Evolutionary conservation across 2,329 filamentous ascomycete species (phyloP).

Genomic region (Tolypocladium ovalisporum): DNA sequence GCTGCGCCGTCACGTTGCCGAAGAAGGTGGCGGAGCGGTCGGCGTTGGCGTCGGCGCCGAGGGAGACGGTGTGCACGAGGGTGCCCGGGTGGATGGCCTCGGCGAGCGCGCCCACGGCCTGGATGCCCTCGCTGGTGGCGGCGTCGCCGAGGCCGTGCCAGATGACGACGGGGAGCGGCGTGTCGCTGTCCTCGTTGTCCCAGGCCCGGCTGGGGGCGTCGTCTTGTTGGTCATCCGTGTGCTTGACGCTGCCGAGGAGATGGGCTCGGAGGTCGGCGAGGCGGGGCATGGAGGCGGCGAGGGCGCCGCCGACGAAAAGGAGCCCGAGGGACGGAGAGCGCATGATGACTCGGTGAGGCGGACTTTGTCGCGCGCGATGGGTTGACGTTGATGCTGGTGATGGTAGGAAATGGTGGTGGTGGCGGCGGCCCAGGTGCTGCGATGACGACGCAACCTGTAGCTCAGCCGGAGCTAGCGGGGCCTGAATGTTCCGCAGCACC

Average conservation of each 20-base stretch:
- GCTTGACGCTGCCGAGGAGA: no score
- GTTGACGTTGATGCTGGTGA: not conserved
- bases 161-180: slow-evolving; percentile 80
- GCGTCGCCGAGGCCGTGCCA: slow-evolving; percentile 81
- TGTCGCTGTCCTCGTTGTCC: slow-evolving; percentile 35
- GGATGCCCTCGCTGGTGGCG: slow-evolving; percentile 66
- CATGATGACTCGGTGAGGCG: not conserved
- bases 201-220: not conserved
- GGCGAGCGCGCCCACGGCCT: slow-evolving; percentile 59
- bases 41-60: slow-evolving; percentile 51
- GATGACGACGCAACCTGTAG: not conserved
- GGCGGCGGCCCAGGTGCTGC: not conserved
- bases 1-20: slow-evolving; percentile 75
- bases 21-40: slow-evolving; percentile 84
- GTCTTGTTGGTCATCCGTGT: no score
- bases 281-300: slow-evolving; percentile 15
- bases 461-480: not conserved
- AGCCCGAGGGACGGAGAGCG: not conserved
- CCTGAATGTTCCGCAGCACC: not conserved
- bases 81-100: slow-evolving; percentile 69
- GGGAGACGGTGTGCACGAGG: slow-evolving; percentile 67
- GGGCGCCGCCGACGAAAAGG: slow-evolving; percentile 6
- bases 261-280: slow-evolving; percentile 9
- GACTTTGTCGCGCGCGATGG: not conserved
- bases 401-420: not conserved